Evolutionary conservation across 108 stramenopile species (phyloP).

Genomic region (Cafeteria roenbergensis): DNA sequence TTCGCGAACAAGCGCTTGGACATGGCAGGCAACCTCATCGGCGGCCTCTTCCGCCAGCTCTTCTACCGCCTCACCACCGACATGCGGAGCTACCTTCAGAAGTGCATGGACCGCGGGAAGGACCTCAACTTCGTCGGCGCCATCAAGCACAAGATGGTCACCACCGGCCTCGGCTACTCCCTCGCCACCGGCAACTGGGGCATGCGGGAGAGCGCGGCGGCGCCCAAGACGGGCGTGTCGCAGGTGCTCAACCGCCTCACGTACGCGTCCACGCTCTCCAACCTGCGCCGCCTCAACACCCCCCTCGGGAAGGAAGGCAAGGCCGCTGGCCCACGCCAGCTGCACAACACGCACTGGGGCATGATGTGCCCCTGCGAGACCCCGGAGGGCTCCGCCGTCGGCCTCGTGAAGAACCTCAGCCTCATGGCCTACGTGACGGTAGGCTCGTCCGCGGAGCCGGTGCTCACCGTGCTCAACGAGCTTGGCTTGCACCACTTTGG

Average conservation of each 20-base stretch:
- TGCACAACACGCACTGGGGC: conserved; percentile 99
- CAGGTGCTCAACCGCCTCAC: conserved; percentile 95
- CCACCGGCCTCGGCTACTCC: conserved; percentile 86
- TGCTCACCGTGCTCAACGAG: conserved; percentile 85
- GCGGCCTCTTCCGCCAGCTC: conserved; percentile 79
- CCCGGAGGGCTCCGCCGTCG: conserved; percentile 85
- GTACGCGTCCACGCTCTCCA: conserved; percentile 90
- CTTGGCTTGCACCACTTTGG: conserved; percentile 76
- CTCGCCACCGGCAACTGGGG: conserved; percentile 98
- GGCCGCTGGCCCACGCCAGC: conserved; percentile 88
- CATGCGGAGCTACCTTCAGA: conserved; percentile 69
- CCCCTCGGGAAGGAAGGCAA: conserved; percentile 93
- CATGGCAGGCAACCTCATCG: conserved; percentile 90
- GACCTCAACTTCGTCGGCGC: conserved; percentile 82
- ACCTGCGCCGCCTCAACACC: conserved; percentile 90
- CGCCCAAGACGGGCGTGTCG: conserved; percentile 82
- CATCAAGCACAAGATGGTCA: conserved; percentile 67
- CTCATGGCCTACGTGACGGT: conserved; percentile 77
- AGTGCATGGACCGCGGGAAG: conserved; percentile 84
- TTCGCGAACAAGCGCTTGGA: conserved; percentile 99
- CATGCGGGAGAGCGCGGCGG: conserved; percentile 63
- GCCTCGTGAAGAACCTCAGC: conserved; percentile 29
- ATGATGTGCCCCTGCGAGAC: conserved; percentile 88
- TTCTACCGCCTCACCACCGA: conserved; percentile 86
- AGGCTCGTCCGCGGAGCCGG: conserved; percentile 71